phyloP scores from a whole-genome alignment of 768 basidiomycete species.

The Sarcodon sp. region DNA sequence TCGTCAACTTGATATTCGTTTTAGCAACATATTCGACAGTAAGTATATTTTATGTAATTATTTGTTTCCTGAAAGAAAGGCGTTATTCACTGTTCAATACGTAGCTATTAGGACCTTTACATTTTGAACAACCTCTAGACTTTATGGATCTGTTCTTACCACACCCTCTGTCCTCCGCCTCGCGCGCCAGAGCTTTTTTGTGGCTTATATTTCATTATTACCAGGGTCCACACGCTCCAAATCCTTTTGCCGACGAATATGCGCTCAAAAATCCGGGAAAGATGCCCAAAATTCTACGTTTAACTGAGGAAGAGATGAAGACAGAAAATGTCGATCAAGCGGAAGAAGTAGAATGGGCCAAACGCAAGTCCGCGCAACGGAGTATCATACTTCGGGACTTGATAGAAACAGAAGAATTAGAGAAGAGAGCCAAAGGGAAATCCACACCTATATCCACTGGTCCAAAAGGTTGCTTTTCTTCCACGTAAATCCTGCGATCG shows the following conservation, averaged over 20 bases:
- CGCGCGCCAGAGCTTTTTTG: conserved; percentile 69
- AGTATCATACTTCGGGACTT: conserved; percentile 61
- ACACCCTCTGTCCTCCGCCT: conserved; percentile 52
- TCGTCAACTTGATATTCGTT: conserved; percentile 80
- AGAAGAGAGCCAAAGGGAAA: conserved; percentile 29
- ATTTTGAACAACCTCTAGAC: conserved; percentile 65
- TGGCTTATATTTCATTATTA: conserved; percentile 80
- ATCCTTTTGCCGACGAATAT: conserved; percentile 67
- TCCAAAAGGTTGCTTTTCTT: neutral
- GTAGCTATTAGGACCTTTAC: conserved; percentile 30
- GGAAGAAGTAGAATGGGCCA: conserved; percentile 73
- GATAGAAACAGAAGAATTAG: conserved; percentile 30
- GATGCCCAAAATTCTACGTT: conserved; percentile 44
- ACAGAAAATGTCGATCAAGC: conserved; percentile 68
- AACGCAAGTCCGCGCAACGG: conserved; percentile 57
- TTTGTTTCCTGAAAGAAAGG: neutral
- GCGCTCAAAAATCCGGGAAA: conserved; percentile 43
- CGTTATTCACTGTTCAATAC: neutral
- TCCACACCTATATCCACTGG: conserved; percentile 11
- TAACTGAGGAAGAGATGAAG: conserved; percentile 40
- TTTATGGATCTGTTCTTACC: conserved; percentile 82
- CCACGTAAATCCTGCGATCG: conserved; percentile 4
- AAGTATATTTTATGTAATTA: neutral
- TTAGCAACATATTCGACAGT: conserved; percentile 27
- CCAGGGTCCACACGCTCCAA: conserved; percentile 47